phyloP scores from a whole-genome alignment of 2,329 filamentous ascomycete species.

The Arthroderma uncinatum region DNA sequence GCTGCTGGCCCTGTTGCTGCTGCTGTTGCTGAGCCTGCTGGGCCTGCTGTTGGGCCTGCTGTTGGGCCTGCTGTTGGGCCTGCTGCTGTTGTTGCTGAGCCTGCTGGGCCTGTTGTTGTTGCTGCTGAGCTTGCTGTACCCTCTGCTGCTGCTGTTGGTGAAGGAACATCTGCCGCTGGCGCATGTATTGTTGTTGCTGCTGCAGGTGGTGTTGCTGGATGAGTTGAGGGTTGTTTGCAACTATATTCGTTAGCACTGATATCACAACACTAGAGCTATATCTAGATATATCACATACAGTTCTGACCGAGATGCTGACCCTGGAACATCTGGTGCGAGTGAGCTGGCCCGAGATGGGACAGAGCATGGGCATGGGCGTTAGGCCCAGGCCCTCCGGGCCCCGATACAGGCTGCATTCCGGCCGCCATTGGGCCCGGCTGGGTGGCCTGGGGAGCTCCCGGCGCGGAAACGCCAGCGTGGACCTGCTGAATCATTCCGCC shows the following conservation, averaged over 20 bases:
- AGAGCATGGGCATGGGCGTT: constrained; percentile 52
- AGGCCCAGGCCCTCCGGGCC: constrained; percentile 41
- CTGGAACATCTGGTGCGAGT: constrained; percentile 43
- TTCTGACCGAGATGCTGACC: constrained; percentile 36
- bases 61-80: too few relatives aligned
- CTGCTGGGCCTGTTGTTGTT: constrained; percentile 24
- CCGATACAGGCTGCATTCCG: constrained; percentile 50
- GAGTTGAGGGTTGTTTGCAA: constrained; percentile 36
- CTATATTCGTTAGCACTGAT: constrained; percentile 15
- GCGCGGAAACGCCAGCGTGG: constrained; percentile 50
- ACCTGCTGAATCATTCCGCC: constrained; percentile 45
- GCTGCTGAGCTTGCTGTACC: constrained; percentile 17
- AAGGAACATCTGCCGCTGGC: constrained; percentile 25
- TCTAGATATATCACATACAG: constrained; percentile 21
- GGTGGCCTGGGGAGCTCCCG: constrained; percentile 47
- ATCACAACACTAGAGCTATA: background rate
- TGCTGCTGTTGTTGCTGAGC: constrained; percentile 23
- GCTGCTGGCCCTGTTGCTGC: too few relatives aligned
- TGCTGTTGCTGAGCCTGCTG: too few relatives aligned
- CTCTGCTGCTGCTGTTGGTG: constrained; percentile 22
- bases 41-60: too few relatives aligned
- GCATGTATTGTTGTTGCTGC: constrained; percentile 20
- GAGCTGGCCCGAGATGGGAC: constrained; percentile 46
- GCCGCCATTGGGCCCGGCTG: constrained; percentile 54
- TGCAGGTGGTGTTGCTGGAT: constrained; percentile 29